Base-by-base conservation (phyloP, 2,329 filamentous ascomycete species). In the Apiospora aurea region DNA sequence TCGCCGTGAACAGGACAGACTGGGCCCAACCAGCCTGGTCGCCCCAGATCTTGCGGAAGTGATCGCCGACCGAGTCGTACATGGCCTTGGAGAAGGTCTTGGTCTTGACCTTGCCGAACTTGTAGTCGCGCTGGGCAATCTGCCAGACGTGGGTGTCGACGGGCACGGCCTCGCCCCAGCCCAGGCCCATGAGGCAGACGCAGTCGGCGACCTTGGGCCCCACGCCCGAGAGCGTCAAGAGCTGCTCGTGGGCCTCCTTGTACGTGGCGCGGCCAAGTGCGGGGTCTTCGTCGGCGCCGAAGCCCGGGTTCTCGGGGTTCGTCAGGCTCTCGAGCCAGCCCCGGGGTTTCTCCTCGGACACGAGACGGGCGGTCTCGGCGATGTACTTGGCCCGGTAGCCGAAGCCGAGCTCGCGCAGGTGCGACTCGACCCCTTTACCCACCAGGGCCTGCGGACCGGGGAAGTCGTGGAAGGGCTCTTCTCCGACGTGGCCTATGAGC, bases 111-210 rank as follows among this genome's bases (percentile, higher is more conserved):
- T 91, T 94, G 8, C 94, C 94, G 77, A 99, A 97, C 72, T 92
- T 95, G 83, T 99, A 99, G 81, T 99, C 96, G 70, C 96, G 88
- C 81, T 97, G 94, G 0, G 96, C 97, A 79, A 99, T 98, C 84
- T 98, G 95, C 96, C 95, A 98, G 16, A 99, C 94, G 82, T 99
- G 97, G 1, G 97, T 99, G 81, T 99, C 96, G 44, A 99, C 94
- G 0, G 96, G 96, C 1, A 99, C 95, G 2, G 95, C 92, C 82
- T 98, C 96, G 44, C 93, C 93, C 96, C 97, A 99, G 41, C 95
- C 96, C 18, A 99, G 84, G 0, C 97, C 97, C 93, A 99, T 98
- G 26, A 99, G 85, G 79, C 94, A 97, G 10, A 98, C 95, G 79
- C 97, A 99, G 80, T 99, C 97, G 7, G 96, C 93, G 0, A 99